Conservation (phyloP, 495 filamentous ascomycete species). For the Pseudevernia furfuracea region DNA sequence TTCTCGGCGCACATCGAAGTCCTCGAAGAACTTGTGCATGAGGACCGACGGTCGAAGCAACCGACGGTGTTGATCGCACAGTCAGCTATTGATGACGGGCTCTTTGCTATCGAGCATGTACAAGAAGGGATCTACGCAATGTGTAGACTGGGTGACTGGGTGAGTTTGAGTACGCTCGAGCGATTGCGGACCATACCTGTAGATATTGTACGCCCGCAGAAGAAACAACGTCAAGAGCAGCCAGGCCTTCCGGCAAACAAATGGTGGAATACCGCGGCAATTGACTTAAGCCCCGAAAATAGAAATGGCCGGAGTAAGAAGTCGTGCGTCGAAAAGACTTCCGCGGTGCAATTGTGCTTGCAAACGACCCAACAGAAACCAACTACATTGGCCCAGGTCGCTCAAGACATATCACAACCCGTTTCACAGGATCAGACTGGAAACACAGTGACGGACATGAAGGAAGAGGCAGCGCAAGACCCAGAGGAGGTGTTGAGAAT, state of each 20-base stretch:
- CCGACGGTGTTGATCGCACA: constrained; percentile 56
- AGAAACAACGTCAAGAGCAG: neutral
- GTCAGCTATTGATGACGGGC: constrained; percentile 46
- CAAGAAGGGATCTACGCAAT: constrained; percentile 58
- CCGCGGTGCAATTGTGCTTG: constrained; percentile 7
- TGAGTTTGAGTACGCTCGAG: constrained; percentile 43
- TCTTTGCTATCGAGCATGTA: constrained; percentile 70
- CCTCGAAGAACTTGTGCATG: constrained; percentile 10
- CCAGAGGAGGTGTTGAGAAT: constrained; percentile 59
- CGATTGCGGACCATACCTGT: constrained; percentile 7
- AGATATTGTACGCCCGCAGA: neutral
- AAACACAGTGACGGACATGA: constrained; percentile 1
- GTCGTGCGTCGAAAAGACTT: neutral
- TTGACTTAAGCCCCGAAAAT: neutral
- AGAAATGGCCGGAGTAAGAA: neutral
- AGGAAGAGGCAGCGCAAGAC: constrained; percentile 38
- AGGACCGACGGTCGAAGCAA: constrained; percentile 6
- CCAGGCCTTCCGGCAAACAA: constrained; percentile 26
- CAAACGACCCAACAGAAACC: constrained; percentile 12
- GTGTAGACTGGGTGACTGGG: constrained; percentile 60
- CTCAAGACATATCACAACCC: constrained; percentile 5
- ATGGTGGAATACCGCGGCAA: constrained; percentile 36
- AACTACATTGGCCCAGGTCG: constrained; percentile 18
- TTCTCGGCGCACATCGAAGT: constrained; percentile 20
- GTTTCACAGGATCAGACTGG: constrained; percentile 16